Base-by-base conservation (phyloP, 2,329 filamentous ascomycete species). In the Cordyceps fumosorosea region DNA sequence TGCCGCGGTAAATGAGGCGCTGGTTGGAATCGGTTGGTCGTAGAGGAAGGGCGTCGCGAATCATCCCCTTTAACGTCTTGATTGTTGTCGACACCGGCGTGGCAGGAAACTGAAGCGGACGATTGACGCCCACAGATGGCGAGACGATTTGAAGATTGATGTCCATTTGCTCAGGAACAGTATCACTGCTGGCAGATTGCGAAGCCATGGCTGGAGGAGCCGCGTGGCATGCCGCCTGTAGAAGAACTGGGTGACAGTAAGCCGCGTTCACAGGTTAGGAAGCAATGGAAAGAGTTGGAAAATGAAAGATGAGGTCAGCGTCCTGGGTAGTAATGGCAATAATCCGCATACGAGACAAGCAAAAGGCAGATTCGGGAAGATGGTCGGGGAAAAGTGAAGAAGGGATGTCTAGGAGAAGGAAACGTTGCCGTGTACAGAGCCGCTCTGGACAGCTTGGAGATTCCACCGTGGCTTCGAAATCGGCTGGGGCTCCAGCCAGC, bases 131-230 rank as follows among this genome's bases (percentile, higher is more conserved):
- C 56, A 79, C 73, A 16, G 83, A 86, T 4, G 84, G 84, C 64
- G 84, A 87, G 47, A 87, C 70, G 63, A 88, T 75, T 64, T 84
- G 79, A 56, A 88, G 76, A 63, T 81, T 84, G 71, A 86, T 79
- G 42, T 74, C 74, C 58, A 76, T 55, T 32, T 47, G 40, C 18
- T 60, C 48, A 18, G 45, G 56, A 50, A 32, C 34, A 14, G 22
- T 44, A 55, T 63, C 44, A 44, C 26, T 48, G 20, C 37, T 60
- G 32, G 56, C 42, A 44, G 56, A 32, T 50, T 52, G 48, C 37
- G 58, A 53, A 20, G 62, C 59, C 62, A 63, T 62, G 60, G 60
- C 56, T 51, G 37, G 20, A 51, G 32, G 26, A 51, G 52, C 52
- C 59, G 32, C 12, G 42, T 62, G 52, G 44, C 59, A 34, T 56